phyloP scores from a whole-genome alignment of 768 basidiomycete species.

The Exidia glandulosa region DNA sequence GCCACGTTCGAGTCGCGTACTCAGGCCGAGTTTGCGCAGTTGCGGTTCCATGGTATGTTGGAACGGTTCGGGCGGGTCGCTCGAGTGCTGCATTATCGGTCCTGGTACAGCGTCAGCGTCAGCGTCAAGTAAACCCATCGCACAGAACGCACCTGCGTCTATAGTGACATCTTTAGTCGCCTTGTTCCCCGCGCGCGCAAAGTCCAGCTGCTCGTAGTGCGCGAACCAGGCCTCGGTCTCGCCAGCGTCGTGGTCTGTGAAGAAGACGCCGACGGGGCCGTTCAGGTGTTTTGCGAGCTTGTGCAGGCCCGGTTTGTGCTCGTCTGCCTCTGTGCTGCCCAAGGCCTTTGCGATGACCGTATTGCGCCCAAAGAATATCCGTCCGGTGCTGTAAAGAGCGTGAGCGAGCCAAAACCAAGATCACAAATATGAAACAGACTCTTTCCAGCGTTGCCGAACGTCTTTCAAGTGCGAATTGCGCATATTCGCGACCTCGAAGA shows the following conservation, averaged over 20 bases:
- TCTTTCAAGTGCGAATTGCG: constrained; percentile 90
- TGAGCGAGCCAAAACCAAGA: constrained; percentile 6
- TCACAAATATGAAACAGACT: constrained; percentile 36
- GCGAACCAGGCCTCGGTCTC: constrained; percentile 94
- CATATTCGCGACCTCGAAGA: constrained; percentile 94
- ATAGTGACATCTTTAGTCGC: constrained; percentile 67
- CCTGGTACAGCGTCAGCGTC: too few relatives aligned
- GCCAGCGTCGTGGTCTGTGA: constrained; percentile 81
- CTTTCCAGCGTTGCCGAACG: constrained; percentile 88
- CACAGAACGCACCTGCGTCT: constrained; percentile 49
- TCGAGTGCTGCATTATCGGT: constrained; percentile 74
- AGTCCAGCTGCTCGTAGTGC: constrained; percentile 82
- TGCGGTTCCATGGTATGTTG: constrained; percentile 98
- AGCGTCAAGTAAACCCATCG: too few relatives aligned
- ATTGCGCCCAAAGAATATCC: constrained; percentile 79
- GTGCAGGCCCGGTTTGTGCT: constrained; percentile 67
- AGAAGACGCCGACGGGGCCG: constrained; percentile 88
- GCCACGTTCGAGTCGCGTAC: constrained; percentile 75
- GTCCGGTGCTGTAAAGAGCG: constrained; percentile 49
- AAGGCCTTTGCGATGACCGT: constrained; percentile 95
- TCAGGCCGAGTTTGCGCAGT: constrained; percentile 80
- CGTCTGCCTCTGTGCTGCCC: constrained; percentile 77
- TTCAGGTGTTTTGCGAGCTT: constrained; percentile 86
- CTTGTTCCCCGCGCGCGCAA: constrained; percentile 76
- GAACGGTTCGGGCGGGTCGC: constrained; percentile 78